Base-by-base conservation (phyloP, 1,139 yeast genomes). In the Pichia sp. region DNA sequence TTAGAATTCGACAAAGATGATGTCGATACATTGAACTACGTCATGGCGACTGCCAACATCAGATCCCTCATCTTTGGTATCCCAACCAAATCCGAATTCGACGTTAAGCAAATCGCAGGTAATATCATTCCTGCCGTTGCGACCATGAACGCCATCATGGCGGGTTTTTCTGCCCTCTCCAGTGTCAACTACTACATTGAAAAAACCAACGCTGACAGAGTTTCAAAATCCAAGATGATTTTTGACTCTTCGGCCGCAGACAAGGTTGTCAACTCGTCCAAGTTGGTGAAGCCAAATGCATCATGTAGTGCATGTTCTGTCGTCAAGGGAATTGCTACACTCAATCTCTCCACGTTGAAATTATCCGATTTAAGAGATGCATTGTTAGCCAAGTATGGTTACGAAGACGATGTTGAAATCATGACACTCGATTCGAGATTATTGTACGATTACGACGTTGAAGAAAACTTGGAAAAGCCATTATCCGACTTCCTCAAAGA, bases 91-190 rank as follows among this genome's bases (percentile, higher is more conserved):
- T 74, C 96, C 15, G 85, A 88, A 56, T 94, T 94, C 60, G 96
- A 89, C 53, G 80, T 87, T 55, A 94, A 94, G 65, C 81, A 94
- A 62, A 90, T 91, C 58, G 99, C 99, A 0, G 99, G 99, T 10
- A 93, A 93, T 64, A 94, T 94, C 59, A 93, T 94, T 44, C 99
- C 99, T 0, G 99, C 99, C 0, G 91, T 94, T 58, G 99, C 99
- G 12, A 93, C 99, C 2, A 93, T 98, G 11, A 94, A 94, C 65
- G 98, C 99, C 1, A 84, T 93, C 19, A 83, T 93, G 53, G 91
- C 97, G 0, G 99, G 99, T 0, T 77, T 90, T 53, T 85, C 95
- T 22, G 83, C 90, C 14, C 64, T 91, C 47, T 83, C 81, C 46
- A 85, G 91, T 0, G 67, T 88, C 45, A 77, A 80, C 46, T 76